Evolutionary conservation across 176 grass and related monocot species (phyloP).

Genomic region (Olyra latifolia): DNA sequence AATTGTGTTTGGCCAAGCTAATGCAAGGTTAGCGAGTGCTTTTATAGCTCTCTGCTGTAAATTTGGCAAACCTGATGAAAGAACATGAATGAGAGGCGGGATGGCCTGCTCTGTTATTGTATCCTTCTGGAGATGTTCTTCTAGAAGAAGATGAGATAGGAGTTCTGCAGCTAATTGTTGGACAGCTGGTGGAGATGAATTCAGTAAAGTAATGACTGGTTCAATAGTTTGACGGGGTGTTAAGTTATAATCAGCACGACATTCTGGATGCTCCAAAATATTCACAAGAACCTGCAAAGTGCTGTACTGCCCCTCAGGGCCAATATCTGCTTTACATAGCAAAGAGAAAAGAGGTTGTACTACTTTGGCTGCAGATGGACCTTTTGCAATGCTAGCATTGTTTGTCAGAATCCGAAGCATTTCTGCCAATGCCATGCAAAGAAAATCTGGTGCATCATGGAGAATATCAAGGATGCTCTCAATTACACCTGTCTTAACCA

Average conservation of each 20-base stretch:
- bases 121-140: conserved; percentile 93
- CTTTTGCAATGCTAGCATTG: conserved; percentile 93
- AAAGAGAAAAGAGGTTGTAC: conserved; percentile 90
- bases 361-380: conserved; percentile 96
- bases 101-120: conserved; percentile 88
- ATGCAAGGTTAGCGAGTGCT: conserved; percentile 82
- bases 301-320: conserved; percentile 92
- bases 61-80: conserved; percentile 82
- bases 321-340: conserved; percentile 75
- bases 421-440: conserved; percentile 86
- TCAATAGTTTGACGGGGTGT: conserved; percentile 78
- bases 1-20: conserved; percentile 98
- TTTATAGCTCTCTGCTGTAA: conserved; percentile 98
- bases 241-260: conserved; percentile 86
- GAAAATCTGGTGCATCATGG: conserved; percentile 93
- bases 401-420: conserved; percentile 98
- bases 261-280: conserved; percentile 97
- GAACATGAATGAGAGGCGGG: conserved; percentile 88
- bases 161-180: conserved; percentile 96
- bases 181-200: conserved; percentile 88
- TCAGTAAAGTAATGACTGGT: conserved; percentile 83
- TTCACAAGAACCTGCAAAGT: conserved; percentile 99
- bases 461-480: conserved; percentile 97
- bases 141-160: conserved; percentile 94
- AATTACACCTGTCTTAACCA: conserved; percentile 95